Evolutionary conservation across 495 filamentous ascomycete species (phyloP).

Genomic region (Penicillium canescens): DNA sequence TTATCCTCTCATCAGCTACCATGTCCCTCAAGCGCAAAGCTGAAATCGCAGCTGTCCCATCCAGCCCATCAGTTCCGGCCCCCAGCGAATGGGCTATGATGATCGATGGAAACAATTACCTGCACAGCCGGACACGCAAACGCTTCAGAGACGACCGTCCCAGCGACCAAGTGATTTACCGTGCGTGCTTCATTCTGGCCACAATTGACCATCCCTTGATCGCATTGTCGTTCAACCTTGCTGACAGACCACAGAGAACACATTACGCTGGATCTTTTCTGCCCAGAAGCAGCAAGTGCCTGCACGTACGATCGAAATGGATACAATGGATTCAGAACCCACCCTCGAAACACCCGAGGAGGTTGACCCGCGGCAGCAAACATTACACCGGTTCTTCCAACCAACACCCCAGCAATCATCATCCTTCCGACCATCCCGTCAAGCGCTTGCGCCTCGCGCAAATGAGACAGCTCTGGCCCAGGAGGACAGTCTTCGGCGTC

Average conservation of each 20-base stretch:
- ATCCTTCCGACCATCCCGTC: constrained; percentile 26
- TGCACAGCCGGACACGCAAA: constrained; percentile 53
- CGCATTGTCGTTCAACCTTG: not conserved
- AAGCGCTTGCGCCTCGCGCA: constrained; percentile 29
- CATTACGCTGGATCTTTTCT: constrained; percentile 47
- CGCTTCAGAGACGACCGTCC: constrained; percentile 52
- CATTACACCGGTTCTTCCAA: constrained; percentile 45
- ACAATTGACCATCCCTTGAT: not conserved
- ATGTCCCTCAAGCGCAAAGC: constrained; percentile 57
- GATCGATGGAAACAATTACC: constrained; percentile 37
- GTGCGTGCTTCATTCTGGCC: constrained; percentile 24
- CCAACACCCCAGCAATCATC: constrained; percentile 26
- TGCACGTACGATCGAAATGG: constrained; percentile 15
- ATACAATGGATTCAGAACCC: constrained; percentile 29
- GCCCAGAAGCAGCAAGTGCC: constrained; percentile 36
- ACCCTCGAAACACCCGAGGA: constrained; percentile 24
- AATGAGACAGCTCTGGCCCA: constrained; percentile 19
- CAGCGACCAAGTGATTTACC: constrained; percentile 45
- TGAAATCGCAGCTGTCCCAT: constrained; percentile 36
- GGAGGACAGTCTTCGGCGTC: constrained; percentile 18
- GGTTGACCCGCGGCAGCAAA: constrained; percentile 47
- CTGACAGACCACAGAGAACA: constrained; percentile 40
- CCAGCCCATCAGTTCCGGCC: constrained; percentile 31
- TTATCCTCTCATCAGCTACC: not conserved
- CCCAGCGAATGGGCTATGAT: constrained; percentile 25